Evolutionary conservation across 306 rosid species (phyloP).

Genomic region (Lupinus albus): DNA sequence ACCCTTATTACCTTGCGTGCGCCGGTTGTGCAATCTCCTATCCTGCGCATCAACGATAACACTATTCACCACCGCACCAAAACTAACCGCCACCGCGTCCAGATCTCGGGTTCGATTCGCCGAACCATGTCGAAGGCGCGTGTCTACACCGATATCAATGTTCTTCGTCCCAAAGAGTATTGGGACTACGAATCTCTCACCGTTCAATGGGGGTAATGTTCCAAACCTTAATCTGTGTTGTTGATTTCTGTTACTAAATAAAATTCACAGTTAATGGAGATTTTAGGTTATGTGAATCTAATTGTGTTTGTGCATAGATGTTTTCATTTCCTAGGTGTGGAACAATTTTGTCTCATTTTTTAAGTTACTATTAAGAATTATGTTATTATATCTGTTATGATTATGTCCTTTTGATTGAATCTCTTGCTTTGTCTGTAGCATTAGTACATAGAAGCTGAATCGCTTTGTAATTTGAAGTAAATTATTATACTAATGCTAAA

Average conservation of each 20-base stretch:
- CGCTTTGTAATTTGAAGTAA: constrained; percentile 32
- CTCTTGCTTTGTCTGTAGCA: not conserved
- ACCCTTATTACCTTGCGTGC: constrained; percentile 51
- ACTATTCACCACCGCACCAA: constrained; percentile 6
- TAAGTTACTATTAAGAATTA: not conserved
- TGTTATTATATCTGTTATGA: constrained; percentile 7
- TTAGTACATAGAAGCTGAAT: constrained; percentile 22
- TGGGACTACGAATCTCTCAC: constrained; percentile 96
- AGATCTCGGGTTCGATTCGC: constrained; percentile 45
- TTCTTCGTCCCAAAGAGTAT: constrained; percentile 82
- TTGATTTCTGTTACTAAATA: not conserved
- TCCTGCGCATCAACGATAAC: constrained; percentile 47
- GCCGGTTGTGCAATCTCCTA: constrained; percentile 65
- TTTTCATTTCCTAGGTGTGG: constrained; percentile 6
- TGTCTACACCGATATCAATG: constrained; percentile 78
- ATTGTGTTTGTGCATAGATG: not conserved
- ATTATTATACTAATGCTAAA: not conserved
- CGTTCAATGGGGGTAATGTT: constrained; percentile 84
- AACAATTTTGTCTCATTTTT: not conserved
- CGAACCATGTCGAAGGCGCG: constrained; percentile 78
- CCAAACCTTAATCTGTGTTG: constrained; percentile 24
- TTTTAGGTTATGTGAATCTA: constrained; percentile 20
- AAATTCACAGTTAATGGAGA: constrained; percentile 1
- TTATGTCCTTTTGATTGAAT: constrained; percentile 40
- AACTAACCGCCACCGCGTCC: not conserved